Percentiles rank a stretch among this genome's conserved stretches.
Evolutionary conservation across 768 basidiomycete species (phyloP).

Genomic region (Lentinus brumalis): DNA sequence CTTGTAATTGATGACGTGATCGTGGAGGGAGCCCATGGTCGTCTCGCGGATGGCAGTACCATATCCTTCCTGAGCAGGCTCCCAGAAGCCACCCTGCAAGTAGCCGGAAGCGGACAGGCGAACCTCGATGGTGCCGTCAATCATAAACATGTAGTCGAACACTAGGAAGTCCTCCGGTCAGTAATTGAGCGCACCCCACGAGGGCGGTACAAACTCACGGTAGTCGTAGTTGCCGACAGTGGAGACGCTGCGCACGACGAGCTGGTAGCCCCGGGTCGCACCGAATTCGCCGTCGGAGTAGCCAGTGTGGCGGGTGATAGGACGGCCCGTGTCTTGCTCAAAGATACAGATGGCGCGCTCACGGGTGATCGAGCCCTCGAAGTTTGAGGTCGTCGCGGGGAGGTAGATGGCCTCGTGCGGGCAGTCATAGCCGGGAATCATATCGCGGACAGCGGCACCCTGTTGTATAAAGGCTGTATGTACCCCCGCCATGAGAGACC

Average conservation of each 20-base stretch:
- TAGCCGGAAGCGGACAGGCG: slow-evolving; percentile 69
- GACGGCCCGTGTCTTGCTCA: slow-evolving; percentile 59
- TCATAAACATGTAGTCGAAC: slow-evolving; percentile 67
- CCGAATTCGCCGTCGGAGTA: slow-evolving; percentile 57
- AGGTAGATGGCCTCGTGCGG: slow-evolving; percentile 61
- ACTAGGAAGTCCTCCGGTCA: slow-evolving; percentile 20
- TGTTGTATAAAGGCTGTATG: not conserved
- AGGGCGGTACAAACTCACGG: slow-evolving; percentile 35
- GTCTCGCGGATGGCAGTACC: slow-evolving; percentile 57
- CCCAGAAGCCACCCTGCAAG: slow-evolving; percentile 65
- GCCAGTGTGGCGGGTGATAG: slow-evolving; percentile 60
- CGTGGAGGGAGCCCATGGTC: slow-evolving; percentile 68
- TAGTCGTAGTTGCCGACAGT: slow-evolving; percentile 66
- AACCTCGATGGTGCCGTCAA: slow-evolving; percentile 72
- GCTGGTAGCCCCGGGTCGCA: slow-evolving; percentile 59
- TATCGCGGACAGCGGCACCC: slow-evolving; percentile 54
- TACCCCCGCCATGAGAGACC: no score
- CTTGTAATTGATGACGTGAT: slow-evolving; percentile 69
- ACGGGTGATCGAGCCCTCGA: slow-evolving; percentile 44
- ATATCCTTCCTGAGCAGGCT: slow-evolving; percentile 48
- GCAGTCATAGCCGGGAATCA: slow-evolving; percentile 71
- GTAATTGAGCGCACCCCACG: not conserved
- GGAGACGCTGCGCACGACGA: slow-evolving; percentile 57
- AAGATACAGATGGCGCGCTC: slow-evolving; percentile 67
- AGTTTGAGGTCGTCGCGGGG: slow-evolving; percentile 57